A percentile compares a stretch with the other conserved stretches of the same genome.
Evolutionary conservation across 768 basidiomycete species (phyloP).

Genomic region (Xerocomellus intermedius): DNA sequence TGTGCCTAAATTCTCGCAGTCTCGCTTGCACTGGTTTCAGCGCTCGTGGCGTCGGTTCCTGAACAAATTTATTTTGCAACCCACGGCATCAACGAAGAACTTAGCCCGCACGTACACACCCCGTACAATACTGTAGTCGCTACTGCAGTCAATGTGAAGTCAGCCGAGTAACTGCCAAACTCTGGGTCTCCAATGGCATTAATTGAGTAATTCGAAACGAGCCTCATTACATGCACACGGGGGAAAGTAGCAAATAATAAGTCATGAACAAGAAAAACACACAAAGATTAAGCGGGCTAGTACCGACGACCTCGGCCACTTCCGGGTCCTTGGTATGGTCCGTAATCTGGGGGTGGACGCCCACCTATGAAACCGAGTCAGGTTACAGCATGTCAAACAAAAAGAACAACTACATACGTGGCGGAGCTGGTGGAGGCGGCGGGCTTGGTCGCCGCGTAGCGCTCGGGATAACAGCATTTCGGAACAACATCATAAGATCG

Average conservation of each 20-base stretch:
- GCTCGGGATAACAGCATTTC: constrained; percentile 78
- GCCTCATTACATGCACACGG: constrained; percentile 1
- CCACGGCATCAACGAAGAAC: background rate
- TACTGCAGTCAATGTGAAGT: background rate
- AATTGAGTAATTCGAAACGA: background rate
- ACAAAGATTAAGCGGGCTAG: constrained; percentile 17
- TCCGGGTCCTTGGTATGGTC: constrained; percentile 79
- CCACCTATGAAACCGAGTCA: constrained; percentile 41
- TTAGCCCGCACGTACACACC: background rate
- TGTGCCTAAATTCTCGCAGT: too few species aligned
- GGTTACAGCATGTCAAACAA: background rate
- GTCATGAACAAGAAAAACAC: constrained; percentile 14
- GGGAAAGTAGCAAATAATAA: constrained; percentile 11
- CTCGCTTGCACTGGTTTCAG: background rate
- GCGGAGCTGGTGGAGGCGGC: constrained; percentile 54
- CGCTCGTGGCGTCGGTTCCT: background rate
- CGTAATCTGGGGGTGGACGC: constrained; percentile 82
- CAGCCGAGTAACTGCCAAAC: background rate
- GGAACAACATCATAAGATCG: constrained; percentile 83
- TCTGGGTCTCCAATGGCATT: background rate
- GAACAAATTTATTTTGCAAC: too few species aligned
- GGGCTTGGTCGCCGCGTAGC: constrained; percentile 48
- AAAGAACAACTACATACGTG: constrained; percentile 32
- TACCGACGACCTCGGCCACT: constrained; percentile 44
- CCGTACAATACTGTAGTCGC: background rate